Evolutionary conservation across 768 basidiomycete species (phyloP).

Genomic region (Serendipita sp.): DNA sequence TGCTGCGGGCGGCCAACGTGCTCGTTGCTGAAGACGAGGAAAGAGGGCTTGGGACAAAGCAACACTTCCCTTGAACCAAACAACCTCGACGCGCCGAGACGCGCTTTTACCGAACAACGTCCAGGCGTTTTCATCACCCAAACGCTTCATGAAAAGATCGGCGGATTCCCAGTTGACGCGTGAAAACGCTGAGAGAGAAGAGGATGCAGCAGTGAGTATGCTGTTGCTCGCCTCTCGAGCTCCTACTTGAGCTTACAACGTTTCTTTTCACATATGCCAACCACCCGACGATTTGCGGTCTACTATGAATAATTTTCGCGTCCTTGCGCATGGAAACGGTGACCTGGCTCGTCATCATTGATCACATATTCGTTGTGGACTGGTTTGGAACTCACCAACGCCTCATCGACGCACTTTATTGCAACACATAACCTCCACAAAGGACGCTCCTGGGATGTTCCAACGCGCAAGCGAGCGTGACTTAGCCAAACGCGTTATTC

Average conservation of each 20-base stretch:
- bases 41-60: too few species aligned
- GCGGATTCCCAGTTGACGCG: constrained; percentile 1
- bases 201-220: background rate
- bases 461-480: background rate
- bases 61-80: too few species aligned
- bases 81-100: background rate
- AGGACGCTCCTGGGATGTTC: background rate
- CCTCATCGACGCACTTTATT: background rate
- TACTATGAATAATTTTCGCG: background rate
- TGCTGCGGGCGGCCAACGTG: too few species aligned
- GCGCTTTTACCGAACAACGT: background rate
- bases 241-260: background rate
- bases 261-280: background rate
- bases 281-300: background rate
- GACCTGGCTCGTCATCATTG: background rate
- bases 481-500: background rate
- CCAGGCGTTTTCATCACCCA: background rate
- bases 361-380: background rate
- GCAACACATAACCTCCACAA: background rate
- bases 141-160: background rate
- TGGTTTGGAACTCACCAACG: background rate
- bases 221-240: background rate
- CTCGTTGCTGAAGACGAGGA: too few species aligned
- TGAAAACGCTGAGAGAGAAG: constrained; percentile 1
- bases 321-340: background rate